Conservation (phyloP, 805 yeast genomes). For the Lipomyces kockii region DNA sequence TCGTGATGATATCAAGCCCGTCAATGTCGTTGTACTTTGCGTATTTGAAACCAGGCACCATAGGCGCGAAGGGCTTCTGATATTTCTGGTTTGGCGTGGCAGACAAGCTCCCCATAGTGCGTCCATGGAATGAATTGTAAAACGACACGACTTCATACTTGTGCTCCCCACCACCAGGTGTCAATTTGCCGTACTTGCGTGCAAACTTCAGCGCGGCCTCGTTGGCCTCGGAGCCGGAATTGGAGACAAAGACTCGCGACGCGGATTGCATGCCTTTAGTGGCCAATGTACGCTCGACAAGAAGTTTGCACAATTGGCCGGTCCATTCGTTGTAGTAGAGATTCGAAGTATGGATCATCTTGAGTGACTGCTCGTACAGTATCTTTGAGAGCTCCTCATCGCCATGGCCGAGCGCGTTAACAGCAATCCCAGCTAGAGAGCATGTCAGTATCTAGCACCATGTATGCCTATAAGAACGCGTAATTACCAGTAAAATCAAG, state of each 20-base stretch:
- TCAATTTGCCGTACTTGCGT: constrained; percentile 73
- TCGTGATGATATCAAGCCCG: constrained; percentile 63
- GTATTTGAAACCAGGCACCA: constrained; percentile 84
- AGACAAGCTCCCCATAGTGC: constrained; percentile 90
- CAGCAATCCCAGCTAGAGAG: constrained; percentile 84
- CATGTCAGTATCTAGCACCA: not conserved
- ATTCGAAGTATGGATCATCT: constrained; percentile 83
- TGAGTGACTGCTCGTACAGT: constrained; percentile 69
- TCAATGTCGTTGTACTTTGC: constrained; percentile 66
- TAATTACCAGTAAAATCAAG: constrained; percentile 71
- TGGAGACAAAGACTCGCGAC: constrained; percentile 65
- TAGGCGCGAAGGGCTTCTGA: constrained; percentile 86
- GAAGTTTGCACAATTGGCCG: constrained; percentile 70
- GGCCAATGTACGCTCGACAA: constrained; percentile 68
- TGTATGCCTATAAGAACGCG: not conserved
- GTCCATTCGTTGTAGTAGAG: constrained; percentile 84
- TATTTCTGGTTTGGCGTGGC: constrained; percentile 93
- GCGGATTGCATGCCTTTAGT: constrained; percentile 85
- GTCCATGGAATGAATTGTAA: constrained; percentile 89
- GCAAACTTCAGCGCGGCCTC: constrained; percentile 80
- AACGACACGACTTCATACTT: constrained; percentile 86
- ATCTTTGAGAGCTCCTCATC: constrained; percentile 75
- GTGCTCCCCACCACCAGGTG: constrained; percentile 37
- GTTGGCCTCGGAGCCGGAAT: constrained; percentile 80
- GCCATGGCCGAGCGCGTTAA: constrained; percentile 90